phyloP scores from a whole-genome alignment of 1,284 basidiomycete genomes.

The Porogramme epimiltina region DNA sequence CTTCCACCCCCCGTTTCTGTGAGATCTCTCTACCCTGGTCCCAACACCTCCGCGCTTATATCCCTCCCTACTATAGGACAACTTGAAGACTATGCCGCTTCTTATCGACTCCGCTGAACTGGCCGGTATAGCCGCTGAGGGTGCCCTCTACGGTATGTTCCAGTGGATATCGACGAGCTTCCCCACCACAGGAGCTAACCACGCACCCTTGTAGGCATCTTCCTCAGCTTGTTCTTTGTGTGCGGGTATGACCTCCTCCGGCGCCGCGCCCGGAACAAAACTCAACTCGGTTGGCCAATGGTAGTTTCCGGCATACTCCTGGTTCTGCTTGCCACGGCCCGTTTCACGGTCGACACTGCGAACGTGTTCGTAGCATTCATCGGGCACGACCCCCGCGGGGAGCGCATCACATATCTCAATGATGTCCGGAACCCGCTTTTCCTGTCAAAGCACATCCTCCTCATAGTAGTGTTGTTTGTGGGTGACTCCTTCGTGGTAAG shows the following conservation, averaged over 20 bases:
- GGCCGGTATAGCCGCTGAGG: conserved; percentile 14
- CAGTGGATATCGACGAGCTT: too few species aligned
- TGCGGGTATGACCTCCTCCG: conserved; percentile 9
- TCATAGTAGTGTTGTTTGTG: conserved; percentile 17
- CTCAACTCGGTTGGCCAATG: conserved; percentile 17
- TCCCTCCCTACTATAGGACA: too few species aligned
- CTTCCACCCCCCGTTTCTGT: neutral
- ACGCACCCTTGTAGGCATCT: too few species aligned
- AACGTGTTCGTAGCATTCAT: conserved; percentile 23
- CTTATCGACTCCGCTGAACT: conserved; percentile 20
- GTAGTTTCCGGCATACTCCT: conserved; percentile 11
- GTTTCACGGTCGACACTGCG: conserved; percentile 16
- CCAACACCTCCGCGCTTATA: too few species aligned
- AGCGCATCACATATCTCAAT: conserved; percentile 48
- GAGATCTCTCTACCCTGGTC: too few species aligned
- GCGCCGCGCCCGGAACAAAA: neutral
- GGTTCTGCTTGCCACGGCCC: conserved; percentile 19
- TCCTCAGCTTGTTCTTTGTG: conserved; percentile 3
- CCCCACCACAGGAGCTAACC: too few species aligned
- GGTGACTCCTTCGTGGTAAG: conserved; percentile 24
- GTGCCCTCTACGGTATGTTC: conserved; percentile 16
- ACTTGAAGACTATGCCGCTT: conserved; percentile 6
- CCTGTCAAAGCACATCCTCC: conserved; percentile 16
- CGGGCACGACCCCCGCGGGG: conserved; percentile 35
- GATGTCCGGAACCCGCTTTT: conserved; percentile 31